phyloP scores from a whole-genome alignment of 768 basidiomycete genomes.

The Mycena sanguinolenta region DNA sequence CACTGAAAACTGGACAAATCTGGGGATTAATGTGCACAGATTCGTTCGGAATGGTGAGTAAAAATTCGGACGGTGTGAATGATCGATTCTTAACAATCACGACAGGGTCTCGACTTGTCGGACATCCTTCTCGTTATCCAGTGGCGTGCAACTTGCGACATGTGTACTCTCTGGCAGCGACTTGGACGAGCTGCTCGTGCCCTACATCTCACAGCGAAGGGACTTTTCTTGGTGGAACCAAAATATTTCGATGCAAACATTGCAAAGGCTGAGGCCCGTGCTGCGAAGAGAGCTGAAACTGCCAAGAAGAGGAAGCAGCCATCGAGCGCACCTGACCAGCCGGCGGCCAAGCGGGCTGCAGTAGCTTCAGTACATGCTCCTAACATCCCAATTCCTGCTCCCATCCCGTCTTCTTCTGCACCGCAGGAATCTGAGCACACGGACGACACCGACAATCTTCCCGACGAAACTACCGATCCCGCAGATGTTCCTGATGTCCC shows the following conservation, averaged over 20 bases:
- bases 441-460: no score
- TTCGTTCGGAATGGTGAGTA: slow-evolving; percentile 44
- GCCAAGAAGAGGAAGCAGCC: slow-evolving; percentile 11
- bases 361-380: not conserved
- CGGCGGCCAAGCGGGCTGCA: slow-evolving; percentile 1
- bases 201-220: not conserved
- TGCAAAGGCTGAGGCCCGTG: slow-evolving; percentile 11
- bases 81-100: no score
- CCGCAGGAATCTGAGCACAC: no score
- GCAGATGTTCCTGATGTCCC: no score
- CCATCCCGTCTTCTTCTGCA: no score
- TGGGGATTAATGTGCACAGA: slow-evolving; percentile 25
- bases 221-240: slow-evolving; percentile 28
- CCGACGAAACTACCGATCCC: no score
- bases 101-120: slow-evolving; percentile 46
- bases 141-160: slow-evolving; percentile 36
- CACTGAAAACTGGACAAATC: slow-evolving; percentile 23
- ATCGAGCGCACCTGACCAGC: not conserved
- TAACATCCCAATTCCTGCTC: not conserved
- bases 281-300: not conserved
- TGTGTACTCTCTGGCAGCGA: slow-evolving; percentile 43
- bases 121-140: slow-evolving; percentile 47
- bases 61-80: no score
- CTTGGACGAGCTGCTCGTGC: slow-evolving; percentile 41
- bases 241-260: slow-evolving; percentile 40